Conservation (phyloP, 2,329 filamentous ascomycete genomes). For the Shiraia sp. region DNA sequence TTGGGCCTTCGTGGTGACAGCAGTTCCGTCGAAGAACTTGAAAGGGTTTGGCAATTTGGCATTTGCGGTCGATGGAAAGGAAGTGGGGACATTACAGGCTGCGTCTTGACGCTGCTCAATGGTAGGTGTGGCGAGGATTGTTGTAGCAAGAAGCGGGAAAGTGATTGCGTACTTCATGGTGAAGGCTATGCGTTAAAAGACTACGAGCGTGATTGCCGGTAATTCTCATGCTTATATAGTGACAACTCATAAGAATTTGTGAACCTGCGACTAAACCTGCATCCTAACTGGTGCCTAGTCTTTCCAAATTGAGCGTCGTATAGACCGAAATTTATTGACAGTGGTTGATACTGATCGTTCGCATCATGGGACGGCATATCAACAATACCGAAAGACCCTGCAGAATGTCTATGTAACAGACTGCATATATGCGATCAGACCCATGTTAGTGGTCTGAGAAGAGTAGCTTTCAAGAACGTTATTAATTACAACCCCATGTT, state of each 20-base stretch:
- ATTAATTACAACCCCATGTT: too few species aligned
- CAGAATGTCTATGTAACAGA: too few species aligned
- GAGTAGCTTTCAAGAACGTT: too few species aligned
- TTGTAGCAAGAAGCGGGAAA: constrained; percentile 34
- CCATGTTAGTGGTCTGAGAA: too few species aligned
- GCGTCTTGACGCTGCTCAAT: constrained; percentile 35
- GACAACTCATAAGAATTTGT: constrained; percentile 8
- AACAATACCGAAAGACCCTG: too few species aligned
- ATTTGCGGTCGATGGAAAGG: constrained; percentile 34
- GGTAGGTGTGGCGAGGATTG: constrained; percentile 32
- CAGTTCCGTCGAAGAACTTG: constrained; percentile 42
- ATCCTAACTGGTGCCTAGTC: constrained; percentile 27
- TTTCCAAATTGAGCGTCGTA: constrained; percentile 25
- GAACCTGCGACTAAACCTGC: constrained; percentile 28
- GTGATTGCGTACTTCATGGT: constrained; percentile 40
- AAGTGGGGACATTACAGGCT: constrained; percentile 34
- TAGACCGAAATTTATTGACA: constrained; percentile 36
- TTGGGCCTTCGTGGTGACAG: constrained; percentile 40
- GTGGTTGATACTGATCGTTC: too few species aligned
- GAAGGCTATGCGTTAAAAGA: too few species aligned
- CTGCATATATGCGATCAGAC: too few species aligned
- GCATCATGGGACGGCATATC: too few species aligned
- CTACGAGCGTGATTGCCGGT: constrained; percentile 3
- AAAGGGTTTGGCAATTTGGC: constrained; percentile 45
- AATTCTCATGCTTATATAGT: constrained; percentile 15